Evolutionary conservation across 2,329 filamentous ascomycete genomes (phyloP).

Genomic region (Knufia petricola): DNA sequence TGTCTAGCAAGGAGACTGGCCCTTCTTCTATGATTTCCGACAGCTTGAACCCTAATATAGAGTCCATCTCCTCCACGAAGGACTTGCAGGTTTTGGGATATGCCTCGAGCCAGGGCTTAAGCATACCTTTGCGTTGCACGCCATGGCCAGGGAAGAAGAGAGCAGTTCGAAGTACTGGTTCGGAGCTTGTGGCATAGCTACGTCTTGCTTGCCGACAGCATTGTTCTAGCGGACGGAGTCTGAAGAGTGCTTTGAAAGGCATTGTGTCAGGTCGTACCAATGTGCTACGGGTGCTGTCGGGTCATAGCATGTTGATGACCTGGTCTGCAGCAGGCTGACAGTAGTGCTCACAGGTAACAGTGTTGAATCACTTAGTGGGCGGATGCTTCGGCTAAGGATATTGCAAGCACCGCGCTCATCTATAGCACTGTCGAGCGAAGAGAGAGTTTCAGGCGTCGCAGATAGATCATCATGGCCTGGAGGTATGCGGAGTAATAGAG

Average conservation of each 20-base stretch:
- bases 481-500: background rate
- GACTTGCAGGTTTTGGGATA: constrained; percentile 69
- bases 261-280: background rate
- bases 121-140: constrained; percentile 82
- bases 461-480: background rate
- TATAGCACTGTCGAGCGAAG: too few relatives aligned
- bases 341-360: too few relatives aligned
- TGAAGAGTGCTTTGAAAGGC: background rate
- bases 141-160: constrained; percentile 56
- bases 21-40: constrained; percentile 71
- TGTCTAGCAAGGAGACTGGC: constrained; percentile 65
- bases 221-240: background rate
- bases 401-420: too few relatives aligned
- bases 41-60: constrained; percentile 62
- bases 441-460: too few relatives aligned
- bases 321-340: background rate
- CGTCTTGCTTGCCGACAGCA: constrained; percentile 10
- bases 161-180: constrained; percentile 31
- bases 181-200: constrained; percentile 15
- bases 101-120: constrained; percentile 71
- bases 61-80: constrained; percentile 80
- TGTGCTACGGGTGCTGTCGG: background rate
- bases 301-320: constrained; percentile 5
- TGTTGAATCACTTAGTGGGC: background rate
- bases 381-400: too few relatives aligned